Conservation (phyloP, 2,329 filamentous ascomycete species). For the Diaporthe longicolla region DNA sequence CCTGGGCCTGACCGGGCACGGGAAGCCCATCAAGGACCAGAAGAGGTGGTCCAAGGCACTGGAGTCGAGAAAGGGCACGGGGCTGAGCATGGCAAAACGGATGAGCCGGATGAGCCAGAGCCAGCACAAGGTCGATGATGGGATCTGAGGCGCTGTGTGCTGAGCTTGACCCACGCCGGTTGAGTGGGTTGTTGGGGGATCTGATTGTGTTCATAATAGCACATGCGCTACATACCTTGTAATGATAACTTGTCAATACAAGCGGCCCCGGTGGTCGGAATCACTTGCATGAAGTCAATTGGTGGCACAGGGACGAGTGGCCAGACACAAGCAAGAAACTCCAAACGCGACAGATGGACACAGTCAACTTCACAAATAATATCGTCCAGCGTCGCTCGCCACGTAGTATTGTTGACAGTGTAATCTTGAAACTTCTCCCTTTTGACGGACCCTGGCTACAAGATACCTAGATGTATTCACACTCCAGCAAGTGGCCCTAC, state of each 20-base stretch:
- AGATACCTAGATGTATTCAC: no score
- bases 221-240: constrained; percentile 1
- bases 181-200: not conserved
- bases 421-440: no score
- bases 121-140: constrained; percentile 11
- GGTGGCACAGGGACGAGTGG: not conserved
- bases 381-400: not conserved
- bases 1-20: constrained; percentile 67
- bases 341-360: not conserved
- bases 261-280: constrained; percentile 11
- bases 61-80: constrained; percentile 66
- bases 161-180: not conserved
- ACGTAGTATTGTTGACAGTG: not conserved
- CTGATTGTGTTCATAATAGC: constrained; percentile 6
- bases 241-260: constrained; percentile 29
- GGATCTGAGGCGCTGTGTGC: not conserved
- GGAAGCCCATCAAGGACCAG: constrained; percentile 54
- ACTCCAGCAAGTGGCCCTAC: not conserved
- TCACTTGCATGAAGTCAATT: not conserved
- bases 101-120: constrained; percentile 39
- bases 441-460: not conserved
- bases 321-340: not conserved
- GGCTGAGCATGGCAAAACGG: constrained; percentile 62
- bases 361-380: no score
- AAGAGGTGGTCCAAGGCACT: constrained; percentile 64